A percentile compares a stretch with the other conserved stretches of the same genome.
Evolutionary conservation across 371 early-diverging fungal species (phyloP).

Genomic region (Blyttiomyces sp.): DNA sequence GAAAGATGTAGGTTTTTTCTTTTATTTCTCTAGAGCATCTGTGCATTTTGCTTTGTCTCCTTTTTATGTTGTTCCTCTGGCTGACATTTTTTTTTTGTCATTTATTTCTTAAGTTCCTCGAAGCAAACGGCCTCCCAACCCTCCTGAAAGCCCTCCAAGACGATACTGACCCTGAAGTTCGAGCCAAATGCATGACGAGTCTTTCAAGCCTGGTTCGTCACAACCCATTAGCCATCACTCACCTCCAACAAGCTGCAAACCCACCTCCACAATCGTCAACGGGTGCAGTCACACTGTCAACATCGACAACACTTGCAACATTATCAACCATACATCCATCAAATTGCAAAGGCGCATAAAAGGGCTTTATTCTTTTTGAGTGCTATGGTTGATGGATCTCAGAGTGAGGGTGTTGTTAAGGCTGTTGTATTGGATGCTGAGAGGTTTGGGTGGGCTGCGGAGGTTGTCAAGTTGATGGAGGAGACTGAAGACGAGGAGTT

Average conservation of each 20-base stretch:
- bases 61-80: background rate
- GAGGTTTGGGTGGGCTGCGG: slow-evolving; percentile 24
- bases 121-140: slow-evolving; percentile 55
- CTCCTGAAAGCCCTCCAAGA: slow-evolving; percentile 52
- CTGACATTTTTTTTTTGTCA: background rate
- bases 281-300: no score
- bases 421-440: slow-evolving; percentile 42
- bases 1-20: slow-evolving; percentile 45
- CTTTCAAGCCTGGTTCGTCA: slow-evolving; percentile 70
- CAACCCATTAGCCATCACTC: slow-evolving; percentile 54
- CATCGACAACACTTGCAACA: no score
- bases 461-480: slow-evolving; percentile 39
- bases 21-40: background rate
- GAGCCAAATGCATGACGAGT: slow-evolving; percentile 74
- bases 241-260: no score
- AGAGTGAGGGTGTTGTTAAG: slow-evolving; percentile 32
- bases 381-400: slow-evolving; percentile 54
- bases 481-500: slow-evolving; percentile 47
- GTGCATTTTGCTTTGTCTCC: background rate
- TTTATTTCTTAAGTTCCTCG: slow-evolving; percentile 53
- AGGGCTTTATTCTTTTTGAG: slow-evolving; percentile 59
- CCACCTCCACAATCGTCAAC: no score
- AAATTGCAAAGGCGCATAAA: slow-evolving; percentile 54
- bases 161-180: slow-evolving; percentile 57
- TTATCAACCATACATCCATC: no score